Percentiles rank a stretch among this genome's conserved stretches.
Evolutionary conservation across 768 basidiomycete genomes (phyloP).

Genomic region (Tricholoma saponaceum): DNA sequence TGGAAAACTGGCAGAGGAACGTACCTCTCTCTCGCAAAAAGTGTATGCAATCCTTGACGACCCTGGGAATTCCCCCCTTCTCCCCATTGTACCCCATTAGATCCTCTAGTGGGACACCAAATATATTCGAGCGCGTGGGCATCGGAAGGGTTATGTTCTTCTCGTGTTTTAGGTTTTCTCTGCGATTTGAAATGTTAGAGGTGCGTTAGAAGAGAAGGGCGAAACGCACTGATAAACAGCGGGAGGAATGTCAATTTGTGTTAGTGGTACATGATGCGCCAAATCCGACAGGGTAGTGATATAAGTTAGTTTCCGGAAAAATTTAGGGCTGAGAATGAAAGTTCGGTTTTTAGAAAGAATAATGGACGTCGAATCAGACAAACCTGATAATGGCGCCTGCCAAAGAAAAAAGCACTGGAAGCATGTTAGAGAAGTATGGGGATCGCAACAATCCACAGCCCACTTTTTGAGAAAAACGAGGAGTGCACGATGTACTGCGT

Average conservation of each 20-base stretch:
- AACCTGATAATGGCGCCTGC: constrained; percentile 86
- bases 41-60: constrained; percentile 70
- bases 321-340: constrained; percentile 63
- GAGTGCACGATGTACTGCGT: constrained; percentile 81
- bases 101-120: constrained; percentile 79
- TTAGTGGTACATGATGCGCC: constrained; percentile 73
- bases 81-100: constrained; percentile 83
- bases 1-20: constrained; percentile 13
- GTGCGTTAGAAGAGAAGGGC: not conserved
- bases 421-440: constrained; percentile 5
- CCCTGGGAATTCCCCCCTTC: constrained; percentile 78
- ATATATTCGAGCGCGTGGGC: constrained; percentile 57
- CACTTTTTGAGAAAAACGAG: constrained; percentile 85
- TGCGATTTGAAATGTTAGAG: constrained; percentile 20
- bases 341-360: constrained; percentile 1
- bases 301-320: constrained; percentile 82
- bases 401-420: constrained; percentile 79
- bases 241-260: constrained; percentile 82
- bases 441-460: not conserved
- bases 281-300: constrained; percentile 74
- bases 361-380: not conserved
- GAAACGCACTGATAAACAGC: constrained; percentile 72
- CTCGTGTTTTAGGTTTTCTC: constrained; percentile 80
- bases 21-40: constrained; percentile 61
- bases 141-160: constrained; percentile 62